Conservation (phyloP, 768 basidiomycete species). For the Porpolomopsis calyptriformis region DNA sequence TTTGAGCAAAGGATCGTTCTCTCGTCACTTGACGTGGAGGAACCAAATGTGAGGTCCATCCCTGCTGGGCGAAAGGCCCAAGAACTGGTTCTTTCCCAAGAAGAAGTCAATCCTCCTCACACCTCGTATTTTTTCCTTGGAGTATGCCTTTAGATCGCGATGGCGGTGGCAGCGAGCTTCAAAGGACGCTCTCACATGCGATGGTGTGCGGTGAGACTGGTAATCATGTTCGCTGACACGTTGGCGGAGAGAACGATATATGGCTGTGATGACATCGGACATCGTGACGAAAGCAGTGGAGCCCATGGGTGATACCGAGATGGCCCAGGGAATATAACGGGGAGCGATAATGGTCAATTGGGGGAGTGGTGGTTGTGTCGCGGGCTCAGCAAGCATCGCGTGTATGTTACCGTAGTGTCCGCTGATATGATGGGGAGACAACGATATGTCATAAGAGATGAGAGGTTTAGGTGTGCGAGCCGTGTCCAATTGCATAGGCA, state of each 20-base stretch:
- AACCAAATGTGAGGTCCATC: slow-evolving; percentile 29
- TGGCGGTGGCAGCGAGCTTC: slow-evolving; percentile 5
- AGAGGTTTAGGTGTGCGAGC: not conserved
- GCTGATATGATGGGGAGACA: not conserved
- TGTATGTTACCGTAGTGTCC: not conserved
- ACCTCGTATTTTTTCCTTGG: not conserved
- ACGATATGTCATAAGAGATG: not conserved
- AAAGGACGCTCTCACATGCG: not conserved
- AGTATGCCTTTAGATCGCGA: slow-evolving; percentile 14
- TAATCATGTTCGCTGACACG: slow-evolving; percentile 34
- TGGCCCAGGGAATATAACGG: slow-evolving; percentile 24
- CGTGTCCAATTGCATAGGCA: not conserved
- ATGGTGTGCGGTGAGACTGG: not conserved
- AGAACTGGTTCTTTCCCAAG: slow-evolving; percentile 23
- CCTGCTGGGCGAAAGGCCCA: slow-evolving; percentile 21
- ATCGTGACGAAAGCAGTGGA: slow-evolving; percentile 11
- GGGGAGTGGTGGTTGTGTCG: slow-evolving; percentile 24
- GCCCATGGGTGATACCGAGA: slow-evolving; percentile 18
- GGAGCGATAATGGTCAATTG: slow-evolving; percentile 23
- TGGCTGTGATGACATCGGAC: slow-evolving; percentile 32
- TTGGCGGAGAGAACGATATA: slow-evolving; percentile 36
- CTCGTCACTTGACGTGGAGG: slow-evolving; percentile 16
- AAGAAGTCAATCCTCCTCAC: slow-evolving; percentile 15
- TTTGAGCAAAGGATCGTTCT: no score
- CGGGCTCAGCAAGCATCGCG: slow-evolving; percentile 19